Conservation (phyloP, 1,139 yeast species). For the Pichia terricola region DNA sequence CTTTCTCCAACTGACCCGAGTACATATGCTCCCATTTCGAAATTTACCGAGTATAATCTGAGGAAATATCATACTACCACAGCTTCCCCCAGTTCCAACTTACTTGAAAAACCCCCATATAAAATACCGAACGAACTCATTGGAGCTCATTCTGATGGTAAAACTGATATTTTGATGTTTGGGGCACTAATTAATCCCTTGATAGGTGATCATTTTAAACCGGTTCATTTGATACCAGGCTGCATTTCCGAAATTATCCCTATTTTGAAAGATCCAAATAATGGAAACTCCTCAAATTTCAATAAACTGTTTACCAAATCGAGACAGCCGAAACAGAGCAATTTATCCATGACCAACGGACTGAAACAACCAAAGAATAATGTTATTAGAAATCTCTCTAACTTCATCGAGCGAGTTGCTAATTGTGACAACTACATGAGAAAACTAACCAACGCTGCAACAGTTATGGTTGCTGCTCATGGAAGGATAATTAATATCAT, state of each 20-base stretch:
- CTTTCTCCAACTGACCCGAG: slow-evolving; percentile 26
- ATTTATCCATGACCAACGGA: background rate
- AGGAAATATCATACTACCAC: slow-evolving; percentile 26
- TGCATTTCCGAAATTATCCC: slow-evolving; percentile 27
- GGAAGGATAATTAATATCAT: slow-evolving; percentile 26
- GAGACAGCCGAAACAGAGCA: background rate
- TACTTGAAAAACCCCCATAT: slow-evolving; percentile 20
- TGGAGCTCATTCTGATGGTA: slow-evolving; percentile 32
- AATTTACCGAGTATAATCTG: slow-evolving; percentile 26
- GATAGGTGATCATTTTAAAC: slow-evolving; percentile 41
- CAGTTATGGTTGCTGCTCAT: slow-evolving; percentile 22
- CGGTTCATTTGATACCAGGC: slow-evolving; percentile 47
- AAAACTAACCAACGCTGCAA: slow-evolving; percentile 17
- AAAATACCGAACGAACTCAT: slow-evolving; percentile 26
- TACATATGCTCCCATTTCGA: slow-evolving; percentile 28
- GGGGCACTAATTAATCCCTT: slow-evolving; percentile 50
- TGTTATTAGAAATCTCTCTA: slow-evolving; percentile 22
- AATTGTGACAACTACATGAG: slow-evolving; percentile 22
- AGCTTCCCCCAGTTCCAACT: slow-evolving; percentile 24
- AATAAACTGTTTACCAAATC: slow-evolving; percentile 10
- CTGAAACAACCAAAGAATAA: slow-evolving; percentile 22
- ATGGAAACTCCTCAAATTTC: slow-evolving; percentile 1
- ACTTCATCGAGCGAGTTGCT: slow-evolving; percentile 21
- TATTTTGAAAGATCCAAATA: background rate
- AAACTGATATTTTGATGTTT: slow-evolving; percentile 35